A percentile compares a stretch with the other conserved stretches of the same genome.
These are phyloP conservation scores for Malbranchea zuffiana DNA, from an alignment of 2,329 filamentous ascomycete genomes.

Conservation along the genomic window DNA sequence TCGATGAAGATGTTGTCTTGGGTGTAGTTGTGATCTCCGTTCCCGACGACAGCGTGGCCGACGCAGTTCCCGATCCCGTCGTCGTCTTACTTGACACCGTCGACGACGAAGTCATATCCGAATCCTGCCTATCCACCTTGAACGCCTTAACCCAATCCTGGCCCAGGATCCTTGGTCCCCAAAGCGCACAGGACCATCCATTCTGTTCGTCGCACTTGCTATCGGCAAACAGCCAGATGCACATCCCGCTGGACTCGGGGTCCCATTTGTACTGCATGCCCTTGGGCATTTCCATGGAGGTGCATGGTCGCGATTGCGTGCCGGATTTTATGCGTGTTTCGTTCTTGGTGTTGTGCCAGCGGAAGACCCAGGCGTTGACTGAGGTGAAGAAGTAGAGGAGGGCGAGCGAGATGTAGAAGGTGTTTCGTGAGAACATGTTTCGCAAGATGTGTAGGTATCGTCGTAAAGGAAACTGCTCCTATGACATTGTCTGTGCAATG, in stretches of 20 bases:
- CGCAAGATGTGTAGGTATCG: too few relatives aligned
- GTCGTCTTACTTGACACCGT: neutral
- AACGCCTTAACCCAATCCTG: constrained; percentile 5
- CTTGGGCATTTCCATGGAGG: constrained; percentile 6
- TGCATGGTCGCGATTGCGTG: constrained; percentile 1
- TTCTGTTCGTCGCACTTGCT: constrained; percentile 7
- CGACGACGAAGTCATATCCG: neutral
- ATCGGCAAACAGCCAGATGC: constrained; percentile 8
- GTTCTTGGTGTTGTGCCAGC: constrained; percentile 6
- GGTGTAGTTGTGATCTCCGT: neutral
- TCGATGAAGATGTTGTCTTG: neutral
- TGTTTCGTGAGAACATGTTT: too few relatives aligned
- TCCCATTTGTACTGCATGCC: constrained; percentile 11
- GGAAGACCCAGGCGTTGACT: constrained; percentile 10
- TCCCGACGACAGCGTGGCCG: too few relatives aligned
- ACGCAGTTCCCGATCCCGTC: neutral
- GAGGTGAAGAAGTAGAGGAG: neutral
- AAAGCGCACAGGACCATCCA: constrained; percentile 10
- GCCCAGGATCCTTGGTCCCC: constrained; percentile 7
- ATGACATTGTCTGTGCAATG: too few relatives aligned
- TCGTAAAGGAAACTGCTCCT: too few relatives aligned
- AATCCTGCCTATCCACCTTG: constrained; percentile 6
- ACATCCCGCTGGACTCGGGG: constrained; percentile 4
- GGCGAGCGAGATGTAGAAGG: too few relatives aligned
- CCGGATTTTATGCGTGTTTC: constrained; percentile 7